These are phyloP conservation scores for Neonectria coccinea DNA, from an alignment of 2,329 filamentous ascomycete genomes.

Conservation along the genomic window DNA sequence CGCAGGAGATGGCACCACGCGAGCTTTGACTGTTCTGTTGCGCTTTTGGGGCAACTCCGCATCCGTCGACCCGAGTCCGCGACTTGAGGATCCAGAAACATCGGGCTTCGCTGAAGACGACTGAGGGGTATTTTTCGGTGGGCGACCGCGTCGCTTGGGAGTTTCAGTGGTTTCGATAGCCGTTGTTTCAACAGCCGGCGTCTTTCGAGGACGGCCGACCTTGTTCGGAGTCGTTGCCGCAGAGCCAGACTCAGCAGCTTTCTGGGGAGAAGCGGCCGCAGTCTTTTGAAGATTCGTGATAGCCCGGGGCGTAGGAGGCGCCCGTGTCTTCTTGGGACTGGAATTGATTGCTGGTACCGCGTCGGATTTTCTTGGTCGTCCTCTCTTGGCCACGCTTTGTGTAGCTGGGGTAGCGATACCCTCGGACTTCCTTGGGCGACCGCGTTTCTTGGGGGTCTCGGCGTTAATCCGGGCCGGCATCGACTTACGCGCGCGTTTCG, in stretches of 20 bases:
- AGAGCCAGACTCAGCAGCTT: slow-evolving; percentile 24
- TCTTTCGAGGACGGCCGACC: slow-evolving; percentile 11
- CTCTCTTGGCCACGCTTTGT: slow-evolving; percentile 34
- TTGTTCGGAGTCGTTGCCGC: slow-evolving; percentile 17
- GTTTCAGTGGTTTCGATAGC: slow-evolving; percentile 30
- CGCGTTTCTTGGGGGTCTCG: slow-evolving; percentile 39
- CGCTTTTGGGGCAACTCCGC: slow-evolving; percentile 21
- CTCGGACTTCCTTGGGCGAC: slow-evolving; percentile 43
- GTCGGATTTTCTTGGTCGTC: slow-evolving; percentile 41
- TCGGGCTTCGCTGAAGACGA: slow-evolving; percentile 17
- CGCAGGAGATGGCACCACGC: slow-evolving; percentile 35
- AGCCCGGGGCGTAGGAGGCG: slow-evolving; percentile 27
- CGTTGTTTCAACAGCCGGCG: slow-evolving; percentile 1
- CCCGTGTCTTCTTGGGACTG: slow-evolving; percentile 25
- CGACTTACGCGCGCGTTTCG: slow-evolving; percentile 37
- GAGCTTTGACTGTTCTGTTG: slow-evolving; percentile 27
- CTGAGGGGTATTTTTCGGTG: slow-evolving; percentile 36
- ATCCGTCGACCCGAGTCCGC: slow-evolving; percentile 6
- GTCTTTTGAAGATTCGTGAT: slow-evolving; percentile 33
- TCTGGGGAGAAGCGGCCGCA: slow-evolving; percentile 16
- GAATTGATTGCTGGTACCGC: slow-evolving; percentile 18
- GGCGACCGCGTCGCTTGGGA: slow-evolving; percentile 41
- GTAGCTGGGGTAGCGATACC: slow-evolving; percentile 31
- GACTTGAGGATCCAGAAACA: slow-evolving; percentile 14
- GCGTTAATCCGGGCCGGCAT: slow-evolving; percentile 36